Evolutionary conservation across 2,329 filamentous ascomycete species (phyloP).

Genomic region (Coleophoma cylindrospora): DNA sequence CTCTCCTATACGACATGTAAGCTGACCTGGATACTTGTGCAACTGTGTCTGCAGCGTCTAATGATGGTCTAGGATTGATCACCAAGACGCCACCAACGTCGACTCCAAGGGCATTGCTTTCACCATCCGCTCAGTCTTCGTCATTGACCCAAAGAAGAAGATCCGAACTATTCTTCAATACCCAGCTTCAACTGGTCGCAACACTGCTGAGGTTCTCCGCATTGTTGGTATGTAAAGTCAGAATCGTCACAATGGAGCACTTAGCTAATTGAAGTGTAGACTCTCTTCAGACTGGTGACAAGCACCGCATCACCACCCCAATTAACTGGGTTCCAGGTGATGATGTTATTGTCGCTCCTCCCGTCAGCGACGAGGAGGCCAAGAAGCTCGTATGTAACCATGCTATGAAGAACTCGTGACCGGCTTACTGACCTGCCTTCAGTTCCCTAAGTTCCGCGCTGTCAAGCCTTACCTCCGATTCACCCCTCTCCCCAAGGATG

Average conservation of each 20-base stretch:
- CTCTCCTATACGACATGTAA: slow-evolving; percentile 71
- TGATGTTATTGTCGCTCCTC: slow-evolving; percentile 87
- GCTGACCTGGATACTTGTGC: too few relatives aligned
- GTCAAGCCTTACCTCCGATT: slow-evolving; percentile 72
- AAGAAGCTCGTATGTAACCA: slow-evolving; percentile 36
- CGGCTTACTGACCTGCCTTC: slow-evolving; percentile 31
- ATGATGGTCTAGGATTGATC: slow-evolving; percentile 45
- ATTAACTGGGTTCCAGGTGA: slow-evolving; percentile 88
- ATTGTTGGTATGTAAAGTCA: slow-evolving; percentile 40
- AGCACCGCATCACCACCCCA: slow-evolving; percentile 81
- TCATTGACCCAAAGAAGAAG: slow-evolving; percentile 91
- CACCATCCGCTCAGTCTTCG: slow-evolving; percentile 91
- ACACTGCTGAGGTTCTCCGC: slow-evolving; percentile 73
- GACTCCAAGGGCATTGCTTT: slow-evolving; percentile 74
- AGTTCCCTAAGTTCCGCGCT: slow-evolving; percentile 73
- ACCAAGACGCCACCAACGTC: slow-evolving; percentile 77
- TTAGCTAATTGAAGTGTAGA: slow-evolving; percentile 31
- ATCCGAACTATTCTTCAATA: slow-evolving; percentile 91
- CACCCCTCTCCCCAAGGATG: slow-evolving; percentile 58
- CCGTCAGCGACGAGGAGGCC: slow-evolving; percentile 78
- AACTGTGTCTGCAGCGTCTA: too few relatives aligned
- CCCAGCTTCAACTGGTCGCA: slow-evolving; percentile 84
- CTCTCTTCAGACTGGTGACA: slow-evolving; percentile 78
- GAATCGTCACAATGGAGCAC: too few relatives aligned
- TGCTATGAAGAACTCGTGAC: too few relatives aligned